phyloP scores from a whole-genome alignment of 2,329 filamentous ascomycete genomes.

The Cytospora chrysosperma region DNA sequence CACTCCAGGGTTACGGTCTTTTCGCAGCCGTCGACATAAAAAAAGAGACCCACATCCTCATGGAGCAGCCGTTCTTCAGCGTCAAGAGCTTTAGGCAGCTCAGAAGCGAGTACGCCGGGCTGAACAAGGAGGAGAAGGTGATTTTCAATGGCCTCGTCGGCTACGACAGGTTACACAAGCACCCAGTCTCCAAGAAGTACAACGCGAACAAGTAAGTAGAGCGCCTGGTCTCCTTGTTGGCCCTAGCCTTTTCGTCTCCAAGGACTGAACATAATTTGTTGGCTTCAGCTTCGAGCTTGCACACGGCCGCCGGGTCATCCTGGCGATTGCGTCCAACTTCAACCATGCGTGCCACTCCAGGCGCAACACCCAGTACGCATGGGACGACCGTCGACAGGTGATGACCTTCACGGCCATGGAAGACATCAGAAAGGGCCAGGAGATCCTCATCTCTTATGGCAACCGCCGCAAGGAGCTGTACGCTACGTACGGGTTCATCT shows the following conservation, averaged over 20 bases:
- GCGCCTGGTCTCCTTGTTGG: neutral
- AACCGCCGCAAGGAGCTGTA: slow-evolving; percentile 39
- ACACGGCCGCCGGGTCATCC: slow-evolving; percentile 39
- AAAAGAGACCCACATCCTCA: slow-evolving; percentile 41
- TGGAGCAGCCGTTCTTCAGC: slow-evolving; percentile 44
- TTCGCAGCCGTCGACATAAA: slow-evolving; percentile 44
- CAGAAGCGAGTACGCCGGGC: slow-evolving; percentile 36
- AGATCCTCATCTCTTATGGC: slow-evolving; percentile 54
- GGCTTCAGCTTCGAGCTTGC: slow-evolving; percentile 29
- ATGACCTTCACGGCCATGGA: slow-evolving; percentile 43
- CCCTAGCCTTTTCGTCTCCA: neutral
- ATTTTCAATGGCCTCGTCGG: slow-evolving; percentile 41
- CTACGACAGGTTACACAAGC: slow-evolving; percentile 29
- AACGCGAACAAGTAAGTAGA: slow-evolving; percentile 46
- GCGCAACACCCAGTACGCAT: slow-evolving; percentile 46
- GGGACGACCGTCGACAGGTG: slow-evolving; percentile 33
- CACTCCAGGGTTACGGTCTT: slow-evolving; percentile 45
- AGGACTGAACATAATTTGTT: neutral
- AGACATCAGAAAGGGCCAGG: slow-evolving; percentile 42
- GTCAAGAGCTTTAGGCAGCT: slow-evolving; percentile 32
- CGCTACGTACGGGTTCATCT: slow-evolving; percentile 51
- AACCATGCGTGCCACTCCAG: slow-evolving; percentile 54
- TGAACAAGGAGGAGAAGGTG: slow-evolving; percentile 33
- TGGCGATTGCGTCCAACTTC: slow-evolving; percentile 53
- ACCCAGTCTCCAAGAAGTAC: slow-evolving; percentile 41